These are phyloP conservation scores for Cylindrodendrum hubeiense DNA, from an alignment of 2,329 filamentous ascomycete genomes.

Conservation along the genomic window DNA sequence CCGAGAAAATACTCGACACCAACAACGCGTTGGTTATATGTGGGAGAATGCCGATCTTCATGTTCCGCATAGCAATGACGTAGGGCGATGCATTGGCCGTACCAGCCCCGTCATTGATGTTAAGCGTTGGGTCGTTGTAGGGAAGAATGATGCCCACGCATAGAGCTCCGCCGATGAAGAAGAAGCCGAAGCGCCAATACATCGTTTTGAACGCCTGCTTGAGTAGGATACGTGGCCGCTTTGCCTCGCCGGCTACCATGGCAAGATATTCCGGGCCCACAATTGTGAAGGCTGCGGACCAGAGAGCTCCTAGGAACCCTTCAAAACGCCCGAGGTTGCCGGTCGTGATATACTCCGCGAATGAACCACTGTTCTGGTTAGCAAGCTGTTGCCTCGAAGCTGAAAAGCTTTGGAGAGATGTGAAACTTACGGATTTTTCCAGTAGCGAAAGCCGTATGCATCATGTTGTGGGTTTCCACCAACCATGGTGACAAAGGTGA, in stretches of 20 bases:
- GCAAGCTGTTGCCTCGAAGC: neutral
- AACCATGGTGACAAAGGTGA: slow-evolving; percentile 53
- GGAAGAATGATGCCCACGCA: slow-evolving; percentile 49
- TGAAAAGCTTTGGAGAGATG: neutral
- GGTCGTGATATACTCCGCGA: slow-evolving; percentile 48
- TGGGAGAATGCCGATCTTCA: slow-evolving; percentile 3
- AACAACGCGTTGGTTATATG: slow-evolving; percentile 16
- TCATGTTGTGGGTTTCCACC: slow-evolving; percentile 17
- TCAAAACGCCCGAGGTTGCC: slow-evolving; percentile 67
- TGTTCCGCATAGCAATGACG: slow-evolving; percentile 56
- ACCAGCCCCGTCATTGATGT: slow-evolving; percentile 22
- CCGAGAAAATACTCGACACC: slow-evolving; percentile 16
- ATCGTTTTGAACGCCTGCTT: slow-evolving; percentile 44
- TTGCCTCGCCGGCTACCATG: slow-evolving; percentile 43
- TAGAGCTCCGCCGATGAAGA: slow-evolving; percentile 49
- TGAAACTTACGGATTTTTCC: slow-evolving; percentile 15
- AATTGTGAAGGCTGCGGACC: slow-evolving; percentile 33
- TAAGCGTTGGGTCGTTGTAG: slow-evolving; percentile 49
- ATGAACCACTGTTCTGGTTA: slow-evolving; percentile 37
- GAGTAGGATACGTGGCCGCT: slow-evolving; percentile 42
- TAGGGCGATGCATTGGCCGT: slow-evolving; percentile 67
- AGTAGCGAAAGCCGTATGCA: slow-evolving; percentile 21
- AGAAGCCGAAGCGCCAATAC: slow-evolving; percentile 45
- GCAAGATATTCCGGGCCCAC: slow-evolving; percentile 41
- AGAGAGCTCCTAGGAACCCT: slow-evolving; percentile 57